Percentiles rank a stretch among this genome's conserved stretches.
Conservation (phyloP, 805 yeast species). For the Sungouiella blattae region DNA sequence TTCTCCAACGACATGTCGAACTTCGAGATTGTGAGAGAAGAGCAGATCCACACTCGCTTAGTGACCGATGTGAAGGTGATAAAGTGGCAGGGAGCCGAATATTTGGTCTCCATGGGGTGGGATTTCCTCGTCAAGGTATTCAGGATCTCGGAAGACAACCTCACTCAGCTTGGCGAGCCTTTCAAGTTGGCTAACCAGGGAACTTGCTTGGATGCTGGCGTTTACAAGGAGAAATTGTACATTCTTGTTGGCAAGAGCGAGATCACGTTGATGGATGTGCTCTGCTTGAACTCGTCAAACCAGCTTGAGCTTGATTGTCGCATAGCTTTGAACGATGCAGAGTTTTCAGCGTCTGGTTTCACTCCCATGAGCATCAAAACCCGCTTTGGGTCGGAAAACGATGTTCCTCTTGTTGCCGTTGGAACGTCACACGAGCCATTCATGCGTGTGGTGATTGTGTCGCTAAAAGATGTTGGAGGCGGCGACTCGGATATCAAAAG, state of each 20-base stretch:
- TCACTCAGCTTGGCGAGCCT: constrained; percentile 12
- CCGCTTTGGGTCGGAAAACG: constrained; percentile 5
- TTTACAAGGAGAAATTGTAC: constrained; percentile 26
- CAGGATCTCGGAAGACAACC: constrained; percentile 17
- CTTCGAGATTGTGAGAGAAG: constrained; percentile 8
- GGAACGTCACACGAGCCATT: constrained; percentile 79
- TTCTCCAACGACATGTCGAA: constrained; percentile 1
- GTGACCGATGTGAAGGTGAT: constrained; percentile 35
- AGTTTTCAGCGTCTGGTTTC: constrained; percentile 62
- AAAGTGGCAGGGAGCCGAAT: constrained; percentile 20
- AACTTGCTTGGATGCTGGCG: constrained; percentile 44
- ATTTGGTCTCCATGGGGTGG: constrained; percentile 57
- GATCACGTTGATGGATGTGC: constrained; percentile 53
- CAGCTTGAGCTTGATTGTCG: constrained; percentile 35
- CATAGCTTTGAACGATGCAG: constrained; percentile 69
- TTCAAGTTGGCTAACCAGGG: constrained; percentile 48
- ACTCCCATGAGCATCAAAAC: constrained; percentile 48
- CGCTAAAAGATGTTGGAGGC: constrained; percentile 32
- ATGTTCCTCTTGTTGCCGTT: constrained; percentile 44
- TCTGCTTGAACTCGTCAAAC: constrained; percentile 17
- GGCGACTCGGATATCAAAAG: constrained; percentile 16
- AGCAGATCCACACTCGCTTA: constrained; percentile 33
- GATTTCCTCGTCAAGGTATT: constrained; percentile 46
- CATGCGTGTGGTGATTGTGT: constrained; percentile 60
- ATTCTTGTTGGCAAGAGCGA: constrained; percentile 59